These are phyloP conservation scores for Penicillium paneum DNA, from an alignment of 2,329 filamentous ascomycete genomes.

Conservation along the genomic window DNA sequence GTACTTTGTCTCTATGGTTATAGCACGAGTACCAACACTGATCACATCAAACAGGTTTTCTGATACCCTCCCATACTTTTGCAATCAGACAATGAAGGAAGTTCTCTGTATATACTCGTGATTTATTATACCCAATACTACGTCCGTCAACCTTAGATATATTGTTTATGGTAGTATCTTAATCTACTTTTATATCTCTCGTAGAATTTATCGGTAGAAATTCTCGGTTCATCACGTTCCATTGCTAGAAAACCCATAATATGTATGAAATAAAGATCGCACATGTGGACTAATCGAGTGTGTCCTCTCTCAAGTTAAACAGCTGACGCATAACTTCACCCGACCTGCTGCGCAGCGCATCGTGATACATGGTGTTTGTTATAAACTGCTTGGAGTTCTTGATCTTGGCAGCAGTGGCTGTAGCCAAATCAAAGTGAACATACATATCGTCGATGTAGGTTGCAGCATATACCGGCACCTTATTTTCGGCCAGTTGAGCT, in stretches of 20 bases:
- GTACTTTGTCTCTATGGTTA: constrained; percentile 12
- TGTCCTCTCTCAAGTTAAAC: constrained; percentile 72
- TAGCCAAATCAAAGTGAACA: constrained; percentile 72
- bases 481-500: constrained; percentile 68
- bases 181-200: neutral
- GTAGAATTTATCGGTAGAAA: neutral
- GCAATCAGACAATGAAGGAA: neutral
- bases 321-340: constrained; percentile 75
- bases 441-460: constrained; percentile 90
- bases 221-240: neutral
- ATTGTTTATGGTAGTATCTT: neutral
- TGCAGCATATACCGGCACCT: constrained; percentile 81
- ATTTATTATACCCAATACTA: constrained; percentile 8
- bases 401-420: constrained; percentile 70
- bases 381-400: constrained; percentile 75
- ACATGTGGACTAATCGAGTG: constrained; percentile 48
- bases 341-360: constrained; percentile 69
- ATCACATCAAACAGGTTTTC: constrained; percentile 21
- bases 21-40: neutral
- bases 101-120: constrained; percentile 1
- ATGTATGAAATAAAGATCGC: neutral
- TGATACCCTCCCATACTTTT: constrained; percentile 6
- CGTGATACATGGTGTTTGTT: constrained; percentile 85
- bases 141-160: neutral
- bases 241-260: neutral